phyloP scores from a whole-genome alignment of 75 land plant genomes.

The Larix kaempferi region DNA sequence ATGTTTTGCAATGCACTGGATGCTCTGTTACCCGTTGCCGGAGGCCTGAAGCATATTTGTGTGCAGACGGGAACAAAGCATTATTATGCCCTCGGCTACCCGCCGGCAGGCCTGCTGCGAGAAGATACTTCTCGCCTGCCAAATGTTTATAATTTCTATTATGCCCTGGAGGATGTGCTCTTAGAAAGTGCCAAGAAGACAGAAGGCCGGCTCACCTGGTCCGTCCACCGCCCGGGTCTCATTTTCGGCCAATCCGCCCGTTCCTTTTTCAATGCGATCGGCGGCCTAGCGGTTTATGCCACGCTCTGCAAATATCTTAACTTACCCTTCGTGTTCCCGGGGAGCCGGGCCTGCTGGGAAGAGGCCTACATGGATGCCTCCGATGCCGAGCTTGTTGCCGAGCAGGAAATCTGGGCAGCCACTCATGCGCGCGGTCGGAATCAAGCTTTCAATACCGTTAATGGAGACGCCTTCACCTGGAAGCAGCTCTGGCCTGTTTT shows the following conservation, averaged over 20 bases:
- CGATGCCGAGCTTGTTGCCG: slow-evolving; percentile 75
- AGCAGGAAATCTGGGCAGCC: slow-evolving; percentile 80
- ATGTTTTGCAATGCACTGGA: slow-evolving; percentile 66
- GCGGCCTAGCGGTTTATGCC: slow-evolving; percentile 70
- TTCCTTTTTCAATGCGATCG: slow-evolving; percentile 57
- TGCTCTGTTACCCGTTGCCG: slow-evolving; percentile 50
- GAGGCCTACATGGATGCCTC: slow-evolving; percentile 59
- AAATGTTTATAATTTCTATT: slow-evolving; percentile 52
- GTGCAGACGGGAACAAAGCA: slow-evolving; percentile 81
- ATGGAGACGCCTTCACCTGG: slow-evolving; percentile 46
- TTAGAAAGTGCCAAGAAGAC: slow-evolving; percentile 31
- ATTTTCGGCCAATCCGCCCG: slow-evolving; percentile 60
- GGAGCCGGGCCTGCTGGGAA: slow-evolving; percentile 59
- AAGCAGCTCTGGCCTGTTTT: slow-evolving; percentile 54
- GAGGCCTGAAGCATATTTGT: slow-evolving; percentile 48
- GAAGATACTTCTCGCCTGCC: slow-evolving; percentile 56
- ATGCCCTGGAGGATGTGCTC: slow-evolving; percentile 69
- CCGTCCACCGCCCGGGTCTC: slow-evolving; percentile 77
- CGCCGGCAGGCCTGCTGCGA: neutral
- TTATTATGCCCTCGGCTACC: slow-evolving; percentile 23
- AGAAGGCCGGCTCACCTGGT: slow-evolving; percentile 41
- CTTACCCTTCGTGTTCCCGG: slow-evolving; percentile 66
- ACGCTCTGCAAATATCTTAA: slow-evolving; percentile 52
- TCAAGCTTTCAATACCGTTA: slow-evolving; percentile 48
- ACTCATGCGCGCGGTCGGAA: slow-evolving; percentile 10